Evolutionary conservation across 2,329 filamentous ascomycete genomes (phyloP).

Genomic region (Trichoderma gracile): DNA sequence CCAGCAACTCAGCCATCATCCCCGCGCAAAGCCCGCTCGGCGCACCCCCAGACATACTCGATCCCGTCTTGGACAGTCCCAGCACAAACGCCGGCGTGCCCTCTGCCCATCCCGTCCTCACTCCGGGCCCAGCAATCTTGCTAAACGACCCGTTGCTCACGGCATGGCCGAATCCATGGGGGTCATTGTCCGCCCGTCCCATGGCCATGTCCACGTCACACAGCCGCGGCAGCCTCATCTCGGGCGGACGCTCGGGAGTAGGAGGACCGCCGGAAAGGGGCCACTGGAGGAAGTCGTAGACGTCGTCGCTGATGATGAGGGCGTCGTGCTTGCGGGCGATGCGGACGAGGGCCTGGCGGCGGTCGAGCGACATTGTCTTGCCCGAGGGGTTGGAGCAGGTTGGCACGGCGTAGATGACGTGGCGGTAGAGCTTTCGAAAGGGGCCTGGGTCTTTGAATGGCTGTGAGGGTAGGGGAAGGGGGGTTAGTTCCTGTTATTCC

Average conservation of each 20-base stretch:
- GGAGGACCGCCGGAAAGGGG: constrained; percentile 44
- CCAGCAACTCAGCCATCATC: constrained; percentile 52
- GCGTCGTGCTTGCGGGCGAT: constrained; percentile 78
- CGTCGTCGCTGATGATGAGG: constrained; percentile 84
- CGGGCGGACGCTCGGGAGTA: constrained; percentile 29
- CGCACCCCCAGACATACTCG: constrained; percentile 58
- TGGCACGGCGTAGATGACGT: constrained; percentile 85
- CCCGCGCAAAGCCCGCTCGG: constrained; percentile 57
- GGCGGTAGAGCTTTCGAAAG: constrained; percentile 76
- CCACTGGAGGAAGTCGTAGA: constrained; percentile 93
- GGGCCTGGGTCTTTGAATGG: constrained; percentile 57
- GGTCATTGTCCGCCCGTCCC: constrained; percentile 52
- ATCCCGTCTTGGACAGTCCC: constrained; percentile 55
- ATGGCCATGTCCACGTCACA: constrained; percentile 75
- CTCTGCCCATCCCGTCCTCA: constrained; percentile 87
- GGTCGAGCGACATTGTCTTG: constrained; percentile 71
- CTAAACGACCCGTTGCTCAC: constrained; percentile 88
- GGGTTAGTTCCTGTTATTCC: background rate
- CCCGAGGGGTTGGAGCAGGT: constrained; percentile 88
- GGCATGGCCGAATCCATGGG: constrained; percentile 68
- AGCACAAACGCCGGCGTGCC: constrained; percentile 57
- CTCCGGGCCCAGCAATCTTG: constrained; percentile 80
- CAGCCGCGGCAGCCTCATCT: constrained; percentile 68
- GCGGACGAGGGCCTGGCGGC: constrained; percentile 68
- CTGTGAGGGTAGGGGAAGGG: constrained; percentile 32